phyloP scores from a whole-genome alignment of 345 rosid species.

The Ceriops zippeliana region DNA sequence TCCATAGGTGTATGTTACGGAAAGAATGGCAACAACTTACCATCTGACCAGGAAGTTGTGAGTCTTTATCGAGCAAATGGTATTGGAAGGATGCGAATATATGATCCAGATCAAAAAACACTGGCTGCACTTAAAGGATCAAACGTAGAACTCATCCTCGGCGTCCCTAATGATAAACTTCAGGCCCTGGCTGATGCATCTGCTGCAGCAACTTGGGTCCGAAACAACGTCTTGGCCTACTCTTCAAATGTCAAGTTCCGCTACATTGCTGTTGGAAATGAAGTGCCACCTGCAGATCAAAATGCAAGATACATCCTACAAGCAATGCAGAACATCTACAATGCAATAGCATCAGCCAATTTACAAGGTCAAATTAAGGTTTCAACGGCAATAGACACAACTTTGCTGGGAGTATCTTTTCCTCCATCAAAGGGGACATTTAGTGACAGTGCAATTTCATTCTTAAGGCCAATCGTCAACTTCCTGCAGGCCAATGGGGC shows the following conservation, averaged over 20 bases:
- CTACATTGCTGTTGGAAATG: conserved; percentile 55
- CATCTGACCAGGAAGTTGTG: conserved; percentile 29
- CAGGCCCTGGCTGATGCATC: conserved; percentile 26
- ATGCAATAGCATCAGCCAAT: conserved; percentile 19
- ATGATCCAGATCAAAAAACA: conserved; percentile 33
- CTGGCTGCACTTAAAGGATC: conserved; percentile 44
- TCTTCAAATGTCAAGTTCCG: conserved; percentile 34
- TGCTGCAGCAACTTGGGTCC: conserved; percentile 34
- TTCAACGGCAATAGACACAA: conserved; percentile 32
- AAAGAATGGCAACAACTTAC: conserved; percentile 36
- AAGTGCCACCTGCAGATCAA: conserved; percentile 28
- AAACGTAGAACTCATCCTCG: conserved; percentile 34
- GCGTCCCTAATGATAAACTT: conserved; percentile 31
- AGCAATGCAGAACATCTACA: conserved; percentile 28
- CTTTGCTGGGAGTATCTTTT: conserved; percentile 9
- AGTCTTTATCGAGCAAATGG: conserved; percentile 27
- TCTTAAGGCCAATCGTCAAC: conserved; percentile 24
- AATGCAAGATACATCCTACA: conserved; percentile 18
- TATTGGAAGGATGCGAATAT: conserved; percentile 37
- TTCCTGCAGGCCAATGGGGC: conserved; percentile 15
- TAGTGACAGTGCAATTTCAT: conserved; percentile 8
- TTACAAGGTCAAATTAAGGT: conserved; percentile 31
- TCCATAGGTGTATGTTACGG: conserved; percentile 44
- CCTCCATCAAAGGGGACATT: conserved; percentile 36
- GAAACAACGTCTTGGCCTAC: conserved; percentile 24